phyloP scores from a whole-genome alignment of 768 basidiomycete species.

The Plicaturopsis crispa region DNA sequence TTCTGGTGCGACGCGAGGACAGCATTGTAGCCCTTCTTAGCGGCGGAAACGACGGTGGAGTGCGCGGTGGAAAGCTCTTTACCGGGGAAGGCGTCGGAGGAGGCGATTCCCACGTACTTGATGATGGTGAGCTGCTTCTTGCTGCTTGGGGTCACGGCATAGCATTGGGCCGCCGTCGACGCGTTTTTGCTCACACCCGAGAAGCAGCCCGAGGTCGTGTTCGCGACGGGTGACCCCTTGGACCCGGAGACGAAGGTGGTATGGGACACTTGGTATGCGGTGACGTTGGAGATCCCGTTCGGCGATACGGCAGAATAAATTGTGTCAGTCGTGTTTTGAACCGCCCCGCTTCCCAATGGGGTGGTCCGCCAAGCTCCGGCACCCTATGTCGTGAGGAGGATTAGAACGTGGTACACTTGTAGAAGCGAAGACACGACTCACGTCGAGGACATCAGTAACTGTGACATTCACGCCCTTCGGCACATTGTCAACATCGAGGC shows the following conservation, averaged over 20 bases:
- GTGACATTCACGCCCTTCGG: not conserved
- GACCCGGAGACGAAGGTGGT: not conserved
- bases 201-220: not conserved
- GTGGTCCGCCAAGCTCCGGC: not conserved
- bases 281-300: not conserved
- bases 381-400: no score
- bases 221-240: not conserved
- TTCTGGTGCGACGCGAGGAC: not conserved
- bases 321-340: not conserved
- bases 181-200: not conserved
- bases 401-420: no score
- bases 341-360: not conserved
- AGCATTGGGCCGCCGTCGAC: not conserved
- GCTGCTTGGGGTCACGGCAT: not conserved
- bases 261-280: not conserved
- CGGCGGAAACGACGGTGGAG: not conserved
- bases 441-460: not conserved
- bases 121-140: not conserved
- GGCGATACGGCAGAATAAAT: not conserved
- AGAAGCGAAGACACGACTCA: no score
- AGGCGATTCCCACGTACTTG: not conserved
- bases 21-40: not conserved
- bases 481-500: not conserved
- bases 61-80: not conserved
- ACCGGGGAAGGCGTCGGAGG: not conserved